Base-by-base conservation (phyloP, 495 filamentous ascomycete genomes). In the Staphylotrichum longicolle region DNA sequence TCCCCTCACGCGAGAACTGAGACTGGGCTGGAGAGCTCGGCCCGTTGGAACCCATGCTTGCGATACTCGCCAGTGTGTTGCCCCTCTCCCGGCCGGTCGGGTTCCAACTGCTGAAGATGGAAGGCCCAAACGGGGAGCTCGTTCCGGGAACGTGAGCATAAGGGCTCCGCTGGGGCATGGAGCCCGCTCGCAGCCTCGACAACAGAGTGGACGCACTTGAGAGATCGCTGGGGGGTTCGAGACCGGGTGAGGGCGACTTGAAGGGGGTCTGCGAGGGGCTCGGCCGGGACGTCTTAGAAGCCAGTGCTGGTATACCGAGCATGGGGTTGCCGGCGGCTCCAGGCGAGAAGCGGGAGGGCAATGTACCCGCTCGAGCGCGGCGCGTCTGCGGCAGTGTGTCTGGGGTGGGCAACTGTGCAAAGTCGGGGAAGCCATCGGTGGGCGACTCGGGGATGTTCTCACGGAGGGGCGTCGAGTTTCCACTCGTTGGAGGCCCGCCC, bases 361-460 rank as follows among this genome's bases (percentile, higher is more conserved):
- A 88, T n/a, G 94, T 98, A 63, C 94, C 94, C 57, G 94, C 94
- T 74, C 94, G 86, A 55, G 91, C 87, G 66, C 94, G 84, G 45
- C 80, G 75, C 12, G 78, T 75, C 57, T 82, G 85, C 67, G 80
- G 88, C 72, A 77, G 76, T 76, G 66, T 81, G 73, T 72, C 87
- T 65, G 73, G 78, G 54, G 75, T 81, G 70, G 80, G 84, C 74
- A 72, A 79, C 61, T 91, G 85, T 42, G 89, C 82, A 70, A 95
- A 88, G 68, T 97, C 93, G 20, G 94, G 92, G 67, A 97, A 98
- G 61, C 89, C 93, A 76, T 97, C 94, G 68, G 91, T 91, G 57
- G 89, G 91, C n/a, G 92, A 96, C 77, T 98, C 94, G 64, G 94
- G 95, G 55, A 97, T 96, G 58, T 94, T 96, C 77, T 98, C 94